Evolutionary conservation across 371 early-diverging fungal species (phyloP).

Genomic region (Mucor mucedo): DNA sequence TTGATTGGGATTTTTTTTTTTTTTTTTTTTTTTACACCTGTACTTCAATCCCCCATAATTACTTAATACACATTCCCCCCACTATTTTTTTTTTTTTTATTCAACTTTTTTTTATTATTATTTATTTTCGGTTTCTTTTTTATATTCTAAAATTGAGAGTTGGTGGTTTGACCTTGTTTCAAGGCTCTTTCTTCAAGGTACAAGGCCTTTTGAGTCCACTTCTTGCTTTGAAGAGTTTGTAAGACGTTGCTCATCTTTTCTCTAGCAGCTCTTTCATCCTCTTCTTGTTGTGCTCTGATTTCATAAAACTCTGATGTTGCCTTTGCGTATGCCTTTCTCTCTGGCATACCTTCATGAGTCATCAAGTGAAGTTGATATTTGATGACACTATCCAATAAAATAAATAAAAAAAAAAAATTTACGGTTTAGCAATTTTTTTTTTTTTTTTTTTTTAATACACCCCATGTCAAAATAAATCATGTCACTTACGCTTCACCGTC

Average conservation of each 20-base stretch:
- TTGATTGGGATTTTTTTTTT: too few relatives aligned
- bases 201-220: constrained; percentile 41
- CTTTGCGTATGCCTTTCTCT: constrained; percentile 76
- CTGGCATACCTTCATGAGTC: constrained; percentile 60
- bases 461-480: constrained; percentile 1
- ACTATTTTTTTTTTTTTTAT: not conserved
- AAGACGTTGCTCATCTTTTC: constrained; percentile 51
- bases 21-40: not conserved
- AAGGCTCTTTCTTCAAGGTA: constrained; percentile 47
- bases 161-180: constrained; percentile 30
- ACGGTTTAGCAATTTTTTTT: not conserved
- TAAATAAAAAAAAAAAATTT: not conserved
- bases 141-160: constrained; percentile 19
- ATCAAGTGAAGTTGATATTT: constrained; percentile 81
- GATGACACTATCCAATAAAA: constrained; percentile 61
- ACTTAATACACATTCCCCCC: not conserved
- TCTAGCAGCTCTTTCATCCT: constrained; percentile 66
- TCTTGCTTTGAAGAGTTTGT: constrained; percentile 28
- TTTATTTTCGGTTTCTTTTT: not conserved
- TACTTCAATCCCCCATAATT: constrained; percentile 4
- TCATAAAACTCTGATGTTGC: constrained; percentile 76
- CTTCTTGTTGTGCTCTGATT: constrained; percentile 76
- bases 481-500: constrained; percentile 72
- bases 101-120: constrained; percentile 10
- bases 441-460: not conserved